Evolutionary conservation across 2,329 filamentous ascomycete genomes (phyloP), one percentile per base, ranked within the genome.

Genomic region (Juglanconis oblonga): DNA sequence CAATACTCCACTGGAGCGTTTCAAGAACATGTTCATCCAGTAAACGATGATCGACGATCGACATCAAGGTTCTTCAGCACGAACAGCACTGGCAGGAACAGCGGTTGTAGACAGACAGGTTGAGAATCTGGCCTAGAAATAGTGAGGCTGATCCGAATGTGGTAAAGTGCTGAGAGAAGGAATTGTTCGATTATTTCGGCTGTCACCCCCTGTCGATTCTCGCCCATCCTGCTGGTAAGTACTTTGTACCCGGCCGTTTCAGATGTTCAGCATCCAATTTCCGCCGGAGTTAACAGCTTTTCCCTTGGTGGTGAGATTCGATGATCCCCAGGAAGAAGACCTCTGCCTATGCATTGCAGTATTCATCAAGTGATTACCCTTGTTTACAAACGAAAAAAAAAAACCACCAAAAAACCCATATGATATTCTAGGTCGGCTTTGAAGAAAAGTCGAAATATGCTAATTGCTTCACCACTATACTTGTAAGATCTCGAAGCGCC

Each of bases 41-140:
- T 17, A 17, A 31, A 42, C 40, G 8, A 53, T 53, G 52, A 53
- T 53, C 52, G 38, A 53, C 52, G 52, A 38, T 53, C 52, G 38
- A 53, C 52, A 36, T 31, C 52, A 44, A 53, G 52, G 14, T 10
- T 38, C 13, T 24, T 24, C 17, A 42, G 24, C 29, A 38, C 24
- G 36, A 32, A 14, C 35, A 52, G 24, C 50, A 17, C 14, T 32
- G 29, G 48, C 48, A 35, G 17, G 17, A 50, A 35, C 13, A 38
- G 17, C 17, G 17, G 17, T 24, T 2, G 17, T 24, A 24, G 17
- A 24, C 29, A 32, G 14, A 17, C 17, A 17, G 17, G 9, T 32
- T n/a, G 9, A 32, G 29, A 44, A 11, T 17, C 13, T 11, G n/a
- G 11, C 5, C 11, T 42, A 4, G 11, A 7, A 13, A 11, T 13